Evolutionary conservation across 1,284 basidiomycete genomes (phyloP), one percentile per base, ranked within the genome.

Genomic region (Heterobasidion occidentale): DNA sequence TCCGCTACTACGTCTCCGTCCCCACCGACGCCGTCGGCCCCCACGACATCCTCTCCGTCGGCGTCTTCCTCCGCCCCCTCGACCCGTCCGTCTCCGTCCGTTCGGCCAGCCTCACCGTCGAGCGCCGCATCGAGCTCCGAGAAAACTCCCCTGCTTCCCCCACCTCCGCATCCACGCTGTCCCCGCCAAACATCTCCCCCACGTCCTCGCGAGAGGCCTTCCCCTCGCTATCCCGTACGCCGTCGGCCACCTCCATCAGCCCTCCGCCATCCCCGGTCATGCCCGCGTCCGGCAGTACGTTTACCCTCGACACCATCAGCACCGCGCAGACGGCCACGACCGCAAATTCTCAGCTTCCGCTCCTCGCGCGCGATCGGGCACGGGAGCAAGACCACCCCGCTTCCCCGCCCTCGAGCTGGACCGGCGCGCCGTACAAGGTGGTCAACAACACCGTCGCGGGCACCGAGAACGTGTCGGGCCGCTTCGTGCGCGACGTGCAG

Each of bases 371-470:
- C 53, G 56, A 33, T 45, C 38, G 38, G 38, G 38, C 38, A n/a
- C 38, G n/a, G n/a, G 38, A 42, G 12, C 46, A 17, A 17, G 45
- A 19, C 46, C 46, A n/a, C 19, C 50, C 27, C 14, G 12, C 20
- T 63, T 63, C 52, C 60, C 62, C 35, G 64, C 65, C 7, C 55
- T 66, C 42, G 62, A 65, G 36, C 57, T 61, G 42, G 34, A 55
- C 42, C 42, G 59, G n/a, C 48, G 61, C 60, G 48, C 65, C 57
- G 49, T 64, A 57, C 61, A 63, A 65, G 52, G 58, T 63, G 36
- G 68, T 80, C 53, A 71, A 74, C 11, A 76, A 78, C 53, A 75
- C 77, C 50, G 74, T 90, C 56, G 77, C 78, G 34, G 80, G 77
- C 57, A 74, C 78, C 15, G 84, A 89, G 64, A 78, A 56, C 53